Percentiles rank a stretch among this genome's conserved stretches.
Conservation (phyloP, 495 filamentous ascomycete genomes). For the Usnea hakonensis region DNA sequence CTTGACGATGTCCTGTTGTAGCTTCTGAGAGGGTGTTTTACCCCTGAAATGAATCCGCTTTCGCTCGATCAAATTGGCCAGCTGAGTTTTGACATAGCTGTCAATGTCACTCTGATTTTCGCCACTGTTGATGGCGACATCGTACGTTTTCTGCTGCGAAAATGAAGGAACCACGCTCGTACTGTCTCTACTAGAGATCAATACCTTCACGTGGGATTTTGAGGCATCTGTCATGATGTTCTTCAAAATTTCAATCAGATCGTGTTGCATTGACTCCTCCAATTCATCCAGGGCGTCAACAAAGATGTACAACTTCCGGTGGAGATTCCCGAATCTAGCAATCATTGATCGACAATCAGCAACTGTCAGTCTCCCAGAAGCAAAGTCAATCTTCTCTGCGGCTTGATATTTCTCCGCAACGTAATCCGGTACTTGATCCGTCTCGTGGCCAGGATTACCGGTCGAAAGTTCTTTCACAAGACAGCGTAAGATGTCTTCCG, state of each 20-base stretch:
- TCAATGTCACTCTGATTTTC: not conserved
- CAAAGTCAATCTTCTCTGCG: not conserved
- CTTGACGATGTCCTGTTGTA: not conserved
- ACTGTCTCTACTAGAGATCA: not conserved
- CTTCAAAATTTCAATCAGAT: not conserved
- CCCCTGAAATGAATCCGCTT: not conserved
- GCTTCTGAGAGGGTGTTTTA: not conserved
- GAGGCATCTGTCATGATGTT: not conserved
- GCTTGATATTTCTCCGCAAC: not conserved
- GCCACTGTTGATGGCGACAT: not conserved
- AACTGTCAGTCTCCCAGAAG: not conserved
- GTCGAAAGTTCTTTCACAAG: not conserved
- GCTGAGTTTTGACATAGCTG: not conserved
- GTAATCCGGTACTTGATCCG: not conserved
- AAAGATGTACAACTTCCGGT: not conserved
- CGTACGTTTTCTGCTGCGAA: not conserved
- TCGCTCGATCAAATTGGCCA: not conserved
- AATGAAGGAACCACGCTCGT: not conserved
- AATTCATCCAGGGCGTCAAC: conserved; percentile 3
- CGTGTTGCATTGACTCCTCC: not conserved
- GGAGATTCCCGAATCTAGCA: not conserved
- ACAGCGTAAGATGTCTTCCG: not conserved
- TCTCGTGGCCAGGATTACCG: not conserved
- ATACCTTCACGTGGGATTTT: not conserved
- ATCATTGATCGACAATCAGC: not conserved